Evolutionary conservation across 1,284 basidiomycete species (phyloP), one percentile per base, ranked within the genome.

Genomic region (Meripilus lineatus): DNA sequence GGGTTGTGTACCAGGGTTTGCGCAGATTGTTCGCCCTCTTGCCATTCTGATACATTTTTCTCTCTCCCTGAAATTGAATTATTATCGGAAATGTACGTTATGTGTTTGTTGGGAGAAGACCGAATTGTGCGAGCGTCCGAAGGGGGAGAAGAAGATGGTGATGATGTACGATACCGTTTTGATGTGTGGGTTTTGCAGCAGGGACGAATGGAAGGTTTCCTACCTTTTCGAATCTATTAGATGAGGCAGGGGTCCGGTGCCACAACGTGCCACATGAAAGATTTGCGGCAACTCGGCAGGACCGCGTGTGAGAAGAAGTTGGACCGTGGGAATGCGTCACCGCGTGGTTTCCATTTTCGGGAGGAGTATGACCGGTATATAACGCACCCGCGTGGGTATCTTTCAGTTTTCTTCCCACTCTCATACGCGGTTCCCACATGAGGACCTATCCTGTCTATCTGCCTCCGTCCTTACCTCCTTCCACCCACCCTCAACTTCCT

Each of bases 381-480:
- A 64, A 64, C 57, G 51, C 52, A 55, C 51, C 58, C 56, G 59
- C 61, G 61, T 65, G 63, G 63, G 61, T 59, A 61, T 58, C 56
- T 57, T 48, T 25, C 45, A 36, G 48, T 54, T 59, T 64, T 64
- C 59, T 63, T 63, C 62, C 61, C 64, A 66, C 63, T 60, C 59
- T 53, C 60, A 59, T 57, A 56, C 51, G 51, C 52, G 45, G 51
- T 51, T 56, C 59, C 59, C 57, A 54, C 57, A 63, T 63, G 62
- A 61, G 61, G 54, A 62, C 60, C 32, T 52, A 59, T 58, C 50
- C 49, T 55, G 51, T 54, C 61, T 47, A 60, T 57, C 55, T 56
- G 33, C 42, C 47, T 51, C 44, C 51, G 51, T 51, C 53, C 42
- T 47, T 49, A 40, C 50, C 67, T 63, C 66, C 69, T 58, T 52